These are phyloP conservation scores for Amaranthus tricolor DNA, from an alignment of 179 eudicot species.

Conservation along the genomic window DNA sequence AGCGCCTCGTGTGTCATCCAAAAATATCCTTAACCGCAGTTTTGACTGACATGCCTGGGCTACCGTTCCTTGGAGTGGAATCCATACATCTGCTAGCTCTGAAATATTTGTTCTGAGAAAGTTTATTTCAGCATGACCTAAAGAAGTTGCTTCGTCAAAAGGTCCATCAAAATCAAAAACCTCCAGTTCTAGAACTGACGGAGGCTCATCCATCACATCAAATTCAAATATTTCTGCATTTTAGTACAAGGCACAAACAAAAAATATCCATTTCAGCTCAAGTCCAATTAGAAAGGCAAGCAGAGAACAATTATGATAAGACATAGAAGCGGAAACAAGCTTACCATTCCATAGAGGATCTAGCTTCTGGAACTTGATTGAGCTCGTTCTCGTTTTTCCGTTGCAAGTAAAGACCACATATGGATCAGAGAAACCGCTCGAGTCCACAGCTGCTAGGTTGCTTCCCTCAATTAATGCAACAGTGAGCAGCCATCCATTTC, in stretches of 20 bases:
- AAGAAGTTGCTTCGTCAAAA: constrained; percentile 81
- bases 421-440: constrained; percentile 87
- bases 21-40: constrained; percentile 76
- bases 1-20: constrained; percentile 74
- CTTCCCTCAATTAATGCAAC: constrained; percentile 94
- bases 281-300: background rate
- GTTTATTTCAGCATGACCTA: constrained; percentile 85
- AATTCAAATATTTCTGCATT: constrained; percentile 94
- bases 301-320: constrained; percentile 4
- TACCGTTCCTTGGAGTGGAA: constrained; percentile 90
- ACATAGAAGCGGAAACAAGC: constrained; percentile 16
- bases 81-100: constrained; percentile 80
- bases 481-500: constrained; percentile 97
- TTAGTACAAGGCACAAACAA: constrained; percentile 14
- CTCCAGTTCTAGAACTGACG: constrained; percentile 84
- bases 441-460: constrained; percentile 85
- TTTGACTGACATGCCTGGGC: constrained; percentile 92
- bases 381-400: constrained; percentile 86
- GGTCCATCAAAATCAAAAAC: constrained; percentile 98
- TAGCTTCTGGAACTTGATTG: constrained; percentile 88
- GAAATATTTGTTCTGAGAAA: constrained; percentile 68
- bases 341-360: constrained; percentile 95
- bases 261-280: background rate
- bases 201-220: constrained; percentile 97
- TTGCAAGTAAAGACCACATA: constrained; percentile 93